Percentiles rank a stretch among this genome's conserved stretches.
Evolutionary conservation across 2,329 filamentous ascomycete genomes (phyloP).

Genomic region (Cladosporium sp.): DNA sequence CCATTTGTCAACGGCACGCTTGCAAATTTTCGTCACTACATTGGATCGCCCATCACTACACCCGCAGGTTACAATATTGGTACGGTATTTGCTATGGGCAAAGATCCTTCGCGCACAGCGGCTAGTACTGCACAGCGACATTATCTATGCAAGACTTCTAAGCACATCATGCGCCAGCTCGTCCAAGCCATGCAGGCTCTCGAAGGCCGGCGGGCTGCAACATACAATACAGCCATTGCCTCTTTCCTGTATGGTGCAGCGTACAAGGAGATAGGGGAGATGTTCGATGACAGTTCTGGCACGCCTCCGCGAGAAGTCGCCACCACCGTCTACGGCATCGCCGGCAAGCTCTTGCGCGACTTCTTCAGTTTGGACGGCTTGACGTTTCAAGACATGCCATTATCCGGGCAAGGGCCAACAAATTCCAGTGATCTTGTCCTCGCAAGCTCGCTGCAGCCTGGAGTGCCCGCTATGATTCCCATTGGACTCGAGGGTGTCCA

Average conservation of each 20-base stretch:
- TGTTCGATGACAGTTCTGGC: neutral
- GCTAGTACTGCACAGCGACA: neutral
- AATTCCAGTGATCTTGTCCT: neutral
- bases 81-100: neutral
- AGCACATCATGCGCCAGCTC: constrained; percentile 12
- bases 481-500: neutral
- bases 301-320: neutral
- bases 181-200: constrained; percentile 9
- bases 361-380: neutral
- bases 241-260: neutral
- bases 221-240: constrained; percentile 3
- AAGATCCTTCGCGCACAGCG: neutral
- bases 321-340: neutral
- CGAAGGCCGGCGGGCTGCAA: neutral
- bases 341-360: neutral
- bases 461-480: neutral
- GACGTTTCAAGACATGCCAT: neutral
- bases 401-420: neutral
- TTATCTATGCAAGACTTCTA: neutral
- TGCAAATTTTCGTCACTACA: neutral
- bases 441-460: neutral
- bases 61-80: neutral
- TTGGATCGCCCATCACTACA: neutral
- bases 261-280: neutral
- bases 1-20: neutral